Evolutionary conservation across 148 eudicot genomes (phyloP).

Genomic region (Vaccinium vitisidaea): DNA sequence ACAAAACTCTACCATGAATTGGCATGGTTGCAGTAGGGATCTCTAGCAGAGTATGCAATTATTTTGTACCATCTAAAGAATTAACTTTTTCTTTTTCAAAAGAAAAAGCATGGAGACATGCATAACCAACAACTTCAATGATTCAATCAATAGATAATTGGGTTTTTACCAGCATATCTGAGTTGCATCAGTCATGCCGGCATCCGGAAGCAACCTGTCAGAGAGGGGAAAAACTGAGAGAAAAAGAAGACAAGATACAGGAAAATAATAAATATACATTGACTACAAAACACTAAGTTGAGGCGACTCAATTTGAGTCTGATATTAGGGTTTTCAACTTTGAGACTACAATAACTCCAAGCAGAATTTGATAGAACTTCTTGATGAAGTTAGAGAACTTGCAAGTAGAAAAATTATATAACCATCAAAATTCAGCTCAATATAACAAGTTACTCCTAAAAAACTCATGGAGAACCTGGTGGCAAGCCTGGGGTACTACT

Average conservation of each 20-base stretch:
- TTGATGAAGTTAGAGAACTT: neutral
- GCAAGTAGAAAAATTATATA: neutral
- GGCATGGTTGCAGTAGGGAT: slow-evolving; percentile 4
- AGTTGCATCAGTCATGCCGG: slow-evolving; percentile 87
- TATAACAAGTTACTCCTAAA: neutral
- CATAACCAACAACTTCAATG: neutral
- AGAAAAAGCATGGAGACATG: neutral
- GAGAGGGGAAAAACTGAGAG: neutral
- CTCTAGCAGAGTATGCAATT: neutral
- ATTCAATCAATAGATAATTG: neutral
- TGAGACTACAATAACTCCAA: neutral
- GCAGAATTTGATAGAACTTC: neutral
- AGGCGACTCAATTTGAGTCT: neutral
- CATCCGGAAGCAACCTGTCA: slow-evolving; percentile 86
- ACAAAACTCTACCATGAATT: slow-evolving; percentile 7
- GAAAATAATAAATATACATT: neutral
- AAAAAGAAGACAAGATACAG: slow-evolving; percentile 10
- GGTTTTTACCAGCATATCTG: slow-evolving; percentile 77
- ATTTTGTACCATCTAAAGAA: neutral
- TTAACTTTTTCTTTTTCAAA: neutral
- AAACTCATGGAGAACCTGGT: neutral
- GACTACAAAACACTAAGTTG: neutral
- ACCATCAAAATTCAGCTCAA: neutral
- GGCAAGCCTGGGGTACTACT: neutral
- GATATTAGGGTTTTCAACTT: neutral